Conservation (phyloP, 1,284 basidiomycete genomes). For the Heterobasidion annosum region DNA sequence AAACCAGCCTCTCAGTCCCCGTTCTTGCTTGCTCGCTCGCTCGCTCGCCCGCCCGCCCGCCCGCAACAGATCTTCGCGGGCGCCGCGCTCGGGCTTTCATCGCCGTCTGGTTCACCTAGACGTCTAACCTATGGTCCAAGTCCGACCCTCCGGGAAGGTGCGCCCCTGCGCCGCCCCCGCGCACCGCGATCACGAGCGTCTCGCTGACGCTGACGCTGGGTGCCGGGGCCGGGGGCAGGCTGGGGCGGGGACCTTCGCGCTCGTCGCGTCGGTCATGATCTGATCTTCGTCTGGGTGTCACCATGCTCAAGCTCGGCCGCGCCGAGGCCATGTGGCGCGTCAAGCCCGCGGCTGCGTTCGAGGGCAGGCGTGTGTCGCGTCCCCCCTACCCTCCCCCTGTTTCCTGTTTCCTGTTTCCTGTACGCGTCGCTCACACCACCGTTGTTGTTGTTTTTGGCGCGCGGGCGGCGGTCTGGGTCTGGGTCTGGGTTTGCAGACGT, state of each 20-base stretch:
- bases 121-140: slow-evolving; percentile 62
- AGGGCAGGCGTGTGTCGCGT: slow-evolving; percentile 37
- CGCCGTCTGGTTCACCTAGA: slow-evolving; percentile 76
- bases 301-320: slow-evolving; percentile 48
- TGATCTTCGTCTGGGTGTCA: slow-evolving; percentile 30
- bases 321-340: slow-evolving; percentile 86
- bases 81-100: slow-evolving; percentile 71
- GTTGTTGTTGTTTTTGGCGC: background rate
- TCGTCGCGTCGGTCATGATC: slow-evolving; percentile 80
- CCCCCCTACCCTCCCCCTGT: background rate
- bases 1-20: background rate
- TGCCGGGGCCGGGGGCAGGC: background rate
- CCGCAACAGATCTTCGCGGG: slow-evolving; percentile 68
- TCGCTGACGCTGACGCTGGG: too few species aligned
- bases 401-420: background rate
- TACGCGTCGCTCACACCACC: background rate
- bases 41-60: background rate
- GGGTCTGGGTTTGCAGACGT: slow-evolving; percentile 28
- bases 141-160: slow-evolving; percentile 68
- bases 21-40: too few species aligned
- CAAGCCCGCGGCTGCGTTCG: slow-evolving; percentile 78
- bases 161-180: background rate
- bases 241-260: slow-evolving; percentile 72
- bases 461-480: background rate
- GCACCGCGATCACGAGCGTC: too few species aligned